These are phyloP conservation scores for Penicillium canescens DNA, from an alignment of 495 filamentous ascomycete genomes.

Conservation along the genomic window DNA sequence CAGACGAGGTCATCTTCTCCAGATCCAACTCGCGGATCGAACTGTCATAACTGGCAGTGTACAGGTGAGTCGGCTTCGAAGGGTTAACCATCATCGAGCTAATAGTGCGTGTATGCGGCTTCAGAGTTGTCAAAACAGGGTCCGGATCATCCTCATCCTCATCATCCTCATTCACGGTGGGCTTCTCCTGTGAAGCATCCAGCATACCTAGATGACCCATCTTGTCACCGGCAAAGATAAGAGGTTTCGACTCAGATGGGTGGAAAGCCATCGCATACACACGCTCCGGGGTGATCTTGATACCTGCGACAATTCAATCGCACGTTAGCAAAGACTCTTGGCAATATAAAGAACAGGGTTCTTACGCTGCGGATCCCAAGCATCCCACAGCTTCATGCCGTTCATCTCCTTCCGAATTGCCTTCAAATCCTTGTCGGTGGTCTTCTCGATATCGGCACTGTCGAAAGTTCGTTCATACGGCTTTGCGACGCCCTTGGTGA, in stretches of 20 bases:
- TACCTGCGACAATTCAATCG: constrained; percentile 50
- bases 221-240: constrained; percentile 97
- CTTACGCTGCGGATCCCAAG: constrained; percentile 74
- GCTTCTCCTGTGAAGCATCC: constrained; percentile 74
- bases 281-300: constrained; percentile 90
- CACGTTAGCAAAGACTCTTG: constrained; percentile 5
- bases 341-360: not conserved
- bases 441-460: constrained; percentile 77
- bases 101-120: constrained; percentile 88
- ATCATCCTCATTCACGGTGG: constrained; percentile 59
- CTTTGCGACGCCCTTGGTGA: constrained; percentile 66
- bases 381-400: constrained; percentile 75
- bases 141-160: constrained; percentile 64
- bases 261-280: constrained; percentile 90
- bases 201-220: constrained; percentile 92
- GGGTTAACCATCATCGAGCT: constrained; percentile 76
- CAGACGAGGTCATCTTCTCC: constrained; percentile 70
- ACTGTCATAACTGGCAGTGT: constrained; percentile 91
- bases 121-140: constrained; percentile 81
- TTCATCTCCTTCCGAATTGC: constrained; percentile 79
- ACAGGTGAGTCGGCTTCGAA: constrained; percentile 65
- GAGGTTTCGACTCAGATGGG: constrained; percentile 76
- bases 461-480: constrained; percentile 82
- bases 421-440: constrained; percentile 74
- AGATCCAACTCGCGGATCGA: constrained; percentile 88